Evolutionary conservation across 768 basidiomycete species (phyloP), one percentile per base, ranked within the genome.

Genomic region (Tylopilus subfusipes): DNA sequence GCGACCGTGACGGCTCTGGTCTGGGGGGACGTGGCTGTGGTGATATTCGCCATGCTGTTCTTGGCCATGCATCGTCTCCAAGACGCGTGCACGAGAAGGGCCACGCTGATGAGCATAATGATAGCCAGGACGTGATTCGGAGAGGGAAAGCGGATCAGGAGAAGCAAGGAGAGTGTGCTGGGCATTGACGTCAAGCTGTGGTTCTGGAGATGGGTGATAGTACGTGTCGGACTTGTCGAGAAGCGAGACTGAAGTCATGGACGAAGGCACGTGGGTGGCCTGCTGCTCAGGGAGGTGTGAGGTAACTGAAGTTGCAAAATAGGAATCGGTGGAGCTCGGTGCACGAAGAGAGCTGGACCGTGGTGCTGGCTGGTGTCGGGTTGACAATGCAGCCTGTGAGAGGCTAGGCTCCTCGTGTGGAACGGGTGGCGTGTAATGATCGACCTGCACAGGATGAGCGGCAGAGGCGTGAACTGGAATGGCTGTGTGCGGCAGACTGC

Each of bases 401-500:
- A 65, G 63, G 66, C 51, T 54, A 44, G 59, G 34, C 52, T 60
- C 68, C 68, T 67, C 67, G 65, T 68, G 68, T 69, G 53, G 19
- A 53, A 62, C 42, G 55, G 70, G 52, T 52, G 65, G 29, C 52
- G 66, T 50, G 56, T 71, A 68, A 62, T 70, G 70, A 68, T 72
- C 70, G 59, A 64, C 70, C 48, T 68, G 66, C 54, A 69, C 68
- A 69, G 65, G 67, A 71, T 55, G 69, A 64, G 27, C 56, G 56
- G 69, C 63, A 49, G 66, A 45, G 27, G 54, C 40, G 29, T 66
- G 66, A 57, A 48, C 52, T 53, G 67, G 54, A 31, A 69, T 58
- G 59, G 64, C 54, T 10, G 66, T 61, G 62, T 60, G 68, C 45
- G 68, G 54, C 50, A 66, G 25, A 54, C 21, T 61, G 30, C 61